A percentile compares a stretch with the other conserved stretches of the same genome.
These are phyloP conservation scores for Limonium bicolor DNA, from an alignment of 148 eudicot genomes.

Conservation along the genomic window DNA sequence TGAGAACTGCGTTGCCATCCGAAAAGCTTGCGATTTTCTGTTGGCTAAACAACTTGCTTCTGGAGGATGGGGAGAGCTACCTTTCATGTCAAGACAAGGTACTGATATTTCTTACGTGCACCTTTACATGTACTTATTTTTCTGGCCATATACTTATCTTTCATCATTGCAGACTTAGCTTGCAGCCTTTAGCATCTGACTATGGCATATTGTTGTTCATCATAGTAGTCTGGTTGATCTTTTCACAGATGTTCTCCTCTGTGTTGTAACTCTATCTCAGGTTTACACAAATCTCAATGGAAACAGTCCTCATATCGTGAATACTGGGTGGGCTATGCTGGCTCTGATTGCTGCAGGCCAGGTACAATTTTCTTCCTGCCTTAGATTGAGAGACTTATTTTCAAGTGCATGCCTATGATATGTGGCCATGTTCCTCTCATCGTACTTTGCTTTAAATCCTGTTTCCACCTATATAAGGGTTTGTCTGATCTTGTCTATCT, in stretches of 20 bases:
- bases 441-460: too few relatives aligned
- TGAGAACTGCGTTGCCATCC: slow-evolving; percentile 37
- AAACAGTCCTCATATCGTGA: slow-evolving; percentile 37
- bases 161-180: too few relatives aligned
- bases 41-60: slow-evolving; percentile 66
- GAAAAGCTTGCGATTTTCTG: slow-evolving; percentile 73
- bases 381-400: too few relatives aligned
- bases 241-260: not conserved
- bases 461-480: too few relatives aligned
- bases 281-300: slow-evolving; percentile 48
- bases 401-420: too few relatives aligned
- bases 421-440: too few relatives aligned
- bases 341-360: slow-evolving; percentile 49
- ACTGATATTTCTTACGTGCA: not conserved
- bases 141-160: too few relatives aligned
- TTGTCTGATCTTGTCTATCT: too few relatives aligned
- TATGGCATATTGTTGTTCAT: not conserved
- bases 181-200: too few relatives aligned
- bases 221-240: too few relatives aligned
- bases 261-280: slow-evolving; percentile 13
- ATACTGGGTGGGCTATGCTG: slow-evolving; percentile 66
- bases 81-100: slow-evolving; percentile 90
- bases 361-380: slow-evolving; percentile 20
- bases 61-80: slow-evolving; percentile 97
- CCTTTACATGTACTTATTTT: too few relatives aligned